Base-by-base conservation (phyloP, 176 grass and related monocot species). In the Microstegium vimineum region DNA sequence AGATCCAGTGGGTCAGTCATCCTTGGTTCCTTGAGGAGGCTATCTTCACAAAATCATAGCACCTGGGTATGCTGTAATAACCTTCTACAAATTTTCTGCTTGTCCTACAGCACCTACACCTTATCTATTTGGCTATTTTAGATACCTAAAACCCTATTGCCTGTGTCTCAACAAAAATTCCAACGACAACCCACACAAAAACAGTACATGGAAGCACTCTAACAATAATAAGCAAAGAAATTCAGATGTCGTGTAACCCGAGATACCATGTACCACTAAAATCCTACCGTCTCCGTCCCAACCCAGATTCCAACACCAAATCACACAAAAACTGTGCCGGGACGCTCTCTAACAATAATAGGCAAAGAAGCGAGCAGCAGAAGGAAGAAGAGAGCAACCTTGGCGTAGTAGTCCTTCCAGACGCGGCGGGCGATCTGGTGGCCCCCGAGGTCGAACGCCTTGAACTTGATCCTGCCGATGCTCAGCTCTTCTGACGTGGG, bases 391-490 rank as follows among this genome's bases (percentile, higher is more conserved):
- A 51, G 72, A 37, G 16, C 38, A 57, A 87, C 81, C 82, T 85
- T 84, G 28, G 89, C 85, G 59, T 91, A 91, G 81, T 84, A 91
- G 51, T 87, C 85, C 85, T 91, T 91, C 89, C 85, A 91, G 63
- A 91, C 89, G 23, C 89, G 89, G 86, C 85, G 89, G 30, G 89
- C 89, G 71, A 91, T 91, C 89, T 87, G 89, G 73, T 91, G 81
- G 43, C 89, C 89, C 4, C 89, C 89, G 34, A 91, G 89, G 69
- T 91, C 89, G 64, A 91, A 91, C 1, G 89, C 82, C 85, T 91
- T 91, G 83, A 91, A 91, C 81, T 88, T 91, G 85, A 91, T 91
- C 71, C 65, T 70, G 22, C 89, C 89, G 79, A 91, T 91, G 89
- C 89, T 88, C 17, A 91, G 77, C 71, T 91, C 89, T 72, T 91